phyloP scores from a whole-genome alignment of 2,329 filamentous ascomycete genomes.

The Colletotrichum limetticola region DNA sequence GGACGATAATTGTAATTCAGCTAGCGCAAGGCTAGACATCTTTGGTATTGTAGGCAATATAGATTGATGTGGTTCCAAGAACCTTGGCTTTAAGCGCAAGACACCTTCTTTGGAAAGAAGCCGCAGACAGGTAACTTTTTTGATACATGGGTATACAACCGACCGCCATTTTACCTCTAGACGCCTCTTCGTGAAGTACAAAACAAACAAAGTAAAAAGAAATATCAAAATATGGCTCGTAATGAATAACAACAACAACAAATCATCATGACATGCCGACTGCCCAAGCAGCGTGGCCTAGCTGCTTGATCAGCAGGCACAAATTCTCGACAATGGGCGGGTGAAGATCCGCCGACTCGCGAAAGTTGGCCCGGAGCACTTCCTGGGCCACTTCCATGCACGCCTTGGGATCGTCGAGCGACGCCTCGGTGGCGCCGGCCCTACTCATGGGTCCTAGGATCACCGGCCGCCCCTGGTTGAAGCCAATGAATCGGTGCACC shows the following conservation, averaged over 20 bases:
- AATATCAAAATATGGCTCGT: neutral
- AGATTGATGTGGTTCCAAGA: conserved; percentile 6
- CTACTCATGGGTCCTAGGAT: conserved; percentile 51
- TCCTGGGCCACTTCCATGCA: conserved; percentile 70
- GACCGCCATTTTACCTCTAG: conserved; percentile 5
- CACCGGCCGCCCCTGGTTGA: conserved; percentile 64
- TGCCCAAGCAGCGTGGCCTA: conserved; percentile 62
- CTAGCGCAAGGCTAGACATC: neutral
- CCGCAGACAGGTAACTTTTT: conserved; percentile 19
- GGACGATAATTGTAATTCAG: neutral
- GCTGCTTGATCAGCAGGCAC: conserved; percentile 69
- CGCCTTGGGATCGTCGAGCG: conserved; percentile 65
- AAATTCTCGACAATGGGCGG: conserved; percentile 76
- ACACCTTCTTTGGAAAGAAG: conserved; percentile 1
- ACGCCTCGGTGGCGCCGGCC: conserved; percentile 47
- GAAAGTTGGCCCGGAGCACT: conserved; percentile 65
- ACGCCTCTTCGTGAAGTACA: conserved; percentile 3
- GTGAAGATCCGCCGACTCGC: conserved; percentile 51
- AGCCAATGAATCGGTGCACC: conserved; percentile 66
- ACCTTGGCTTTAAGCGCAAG: neutral
- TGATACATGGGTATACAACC: conserved; percentile 27
- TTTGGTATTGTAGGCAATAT: conserved; percentile 7
- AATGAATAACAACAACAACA: neutral
- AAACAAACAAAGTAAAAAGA: neutral
- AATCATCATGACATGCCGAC: conserved; percentile 43